Conservation (phyloP, 257 asterid species). For the Gardenia jasminoides region DNA sequence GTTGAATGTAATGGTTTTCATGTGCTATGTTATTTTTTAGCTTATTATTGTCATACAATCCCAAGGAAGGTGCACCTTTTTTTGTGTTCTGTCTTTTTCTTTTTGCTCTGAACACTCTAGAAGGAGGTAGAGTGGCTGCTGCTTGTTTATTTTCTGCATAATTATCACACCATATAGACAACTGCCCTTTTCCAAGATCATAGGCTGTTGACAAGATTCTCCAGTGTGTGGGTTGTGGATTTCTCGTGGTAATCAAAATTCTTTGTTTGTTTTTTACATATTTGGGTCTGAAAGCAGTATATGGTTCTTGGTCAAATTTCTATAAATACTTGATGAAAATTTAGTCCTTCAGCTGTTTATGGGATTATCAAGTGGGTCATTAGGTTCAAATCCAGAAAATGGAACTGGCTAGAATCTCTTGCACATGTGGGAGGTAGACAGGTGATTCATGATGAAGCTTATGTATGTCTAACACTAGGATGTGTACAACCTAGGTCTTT, state of each 20-base stretch:
- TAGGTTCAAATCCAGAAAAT: constrained; percentile 10
- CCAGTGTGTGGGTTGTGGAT: background rate
- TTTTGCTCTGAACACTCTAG: background rate
- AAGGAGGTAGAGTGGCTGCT: constrained; percentile 10
- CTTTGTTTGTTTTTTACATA: background rate
- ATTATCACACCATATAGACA: background rate
- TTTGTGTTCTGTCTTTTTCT: background rate
- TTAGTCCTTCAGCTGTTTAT: background rate
- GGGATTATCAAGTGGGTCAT: background rate
- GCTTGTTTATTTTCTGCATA: constrained; percentile 21
- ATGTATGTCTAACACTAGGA: constrained; percentile 6
- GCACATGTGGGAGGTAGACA: constrained; percentile 14
- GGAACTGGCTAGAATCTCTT: constrained; percentile 7
- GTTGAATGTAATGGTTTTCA: constrained; percentile 20
- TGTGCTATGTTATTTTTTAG: constrained; percentile 12
- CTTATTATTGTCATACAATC: constrained; percentile 19
- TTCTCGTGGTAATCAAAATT: background rate
- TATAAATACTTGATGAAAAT: background rate
- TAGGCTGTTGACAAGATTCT: constrained; percentile 8
- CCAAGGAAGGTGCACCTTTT: constrained; percentile 1
- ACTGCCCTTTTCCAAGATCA: constrained; percentile 11
- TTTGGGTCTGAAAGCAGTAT: background rate
- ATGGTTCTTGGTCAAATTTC: background rate
- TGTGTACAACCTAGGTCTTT: constrained; percentile 6
- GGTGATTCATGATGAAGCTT: constrained; percentile 19